Conservation (phyloP, 2,329 filamentous ascomycete genomes). For the Beauveria australis region DNA sequence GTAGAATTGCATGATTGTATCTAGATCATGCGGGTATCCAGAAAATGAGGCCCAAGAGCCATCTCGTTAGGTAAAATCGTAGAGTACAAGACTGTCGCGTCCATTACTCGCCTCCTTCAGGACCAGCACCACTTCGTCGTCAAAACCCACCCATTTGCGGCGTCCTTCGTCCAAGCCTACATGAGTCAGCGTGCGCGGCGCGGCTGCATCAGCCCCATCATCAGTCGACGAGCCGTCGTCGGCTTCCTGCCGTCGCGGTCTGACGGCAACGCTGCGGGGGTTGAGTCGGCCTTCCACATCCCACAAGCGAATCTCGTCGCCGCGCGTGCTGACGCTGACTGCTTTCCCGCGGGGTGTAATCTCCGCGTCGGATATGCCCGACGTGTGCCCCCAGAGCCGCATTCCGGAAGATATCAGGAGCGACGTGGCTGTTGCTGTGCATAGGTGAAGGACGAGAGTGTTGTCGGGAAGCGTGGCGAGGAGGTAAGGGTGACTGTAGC, state of each 20-base stretch:
- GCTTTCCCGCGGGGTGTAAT: slow-evolving; percentile 80
- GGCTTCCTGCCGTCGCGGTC: slow-evolving; percentile 24
- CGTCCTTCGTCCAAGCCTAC: slow-evolving; percentile 19
- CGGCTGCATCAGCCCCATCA: background rate
- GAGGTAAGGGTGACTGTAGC: slow-evolving; percentile 75
- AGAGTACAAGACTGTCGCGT: slow-evolving; percentile 68
- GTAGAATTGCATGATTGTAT: background rate
- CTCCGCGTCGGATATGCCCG: slow-evolving; percentile 76
- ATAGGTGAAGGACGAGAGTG: slow-evolving; percentile 73
- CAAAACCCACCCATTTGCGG: slow-evolving; percentile 72
- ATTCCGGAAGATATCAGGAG: slow-evolving; percentile 66
- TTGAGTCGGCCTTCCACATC: slow-evolving; percentile 67
- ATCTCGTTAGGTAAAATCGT: slow-evolving; percentile 64
- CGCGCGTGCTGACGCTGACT: slow-evolving; percentile 77
- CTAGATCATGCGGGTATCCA: background rate
- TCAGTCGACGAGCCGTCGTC: slow-evolving; percentile 9
- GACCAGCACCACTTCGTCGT: slow-evolving; percentile 86
- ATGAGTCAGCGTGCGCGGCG: background rate
- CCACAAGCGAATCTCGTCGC: slow-evolving; percentile 77
- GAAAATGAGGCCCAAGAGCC: background rate
- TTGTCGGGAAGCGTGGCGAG: slow-evolving; percentile 80
- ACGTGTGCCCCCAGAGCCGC: slow-evolving; percentile 85
- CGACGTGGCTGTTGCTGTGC: slow-evolving; percentile 59
- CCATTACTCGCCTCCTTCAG: slow-evolving; percentile 63
- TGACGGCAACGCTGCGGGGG: slow-evolving; percentile 47